Conservation (phyloP, 2,329 filamentous ascomycete species). For the Neonectria ditissima region DNA sequence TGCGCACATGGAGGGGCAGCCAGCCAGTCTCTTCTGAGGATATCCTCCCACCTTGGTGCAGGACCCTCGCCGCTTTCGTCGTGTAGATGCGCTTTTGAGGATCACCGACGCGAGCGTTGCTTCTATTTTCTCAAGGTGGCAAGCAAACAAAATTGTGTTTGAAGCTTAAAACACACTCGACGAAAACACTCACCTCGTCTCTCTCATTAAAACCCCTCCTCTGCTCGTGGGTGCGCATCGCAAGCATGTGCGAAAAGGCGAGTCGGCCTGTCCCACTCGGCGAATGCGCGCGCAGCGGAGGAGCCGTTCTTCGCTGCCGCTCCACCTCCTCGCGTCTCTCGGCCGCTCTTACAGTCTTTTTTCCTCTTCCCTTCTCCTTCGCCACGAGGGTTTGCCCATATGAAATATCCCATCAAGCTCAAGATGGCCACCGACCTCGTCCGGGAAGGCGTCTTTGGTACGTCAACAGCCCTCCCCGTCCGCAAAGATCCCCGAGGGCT, state of each 20-base stretch:
- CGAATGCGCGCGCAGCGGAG: conserved; percentile 9
- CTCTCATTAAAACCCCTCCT: background rate
- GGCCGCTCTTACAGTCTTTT: conserved; percentile 20
- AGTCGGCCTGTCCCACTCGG: background rate
- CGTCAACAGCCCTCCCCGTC: conserved; percentile 35
- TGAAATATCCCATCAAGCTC: conserved; percentile 48
- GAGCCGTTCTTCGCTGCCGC: conserved; percentile 17
- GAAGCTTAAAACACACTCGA: background rate
- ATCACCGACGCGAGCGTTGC: background rate
- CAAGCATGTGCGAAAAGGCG: background rate
- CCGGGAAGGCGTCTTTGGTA: conserved; percentile 71
- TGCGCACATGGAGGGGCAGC: background rate
- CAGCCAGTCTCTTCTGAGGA: background rate
- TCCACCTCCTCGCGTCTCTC: conserved; percentile 21
- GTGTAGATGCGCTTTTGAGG: background rate
- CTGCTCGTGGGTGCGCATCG: background rate
- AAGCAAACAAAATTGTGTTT: background rate
- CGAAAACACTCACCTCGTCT: background rate
- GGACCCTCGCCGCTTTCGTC: background rate
- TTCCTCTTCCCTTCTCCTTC: conserved; percentile 18
- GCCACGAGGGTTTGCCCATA: conserved; percentile 42
- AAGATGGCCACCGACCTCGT: conserved; percentile 67
- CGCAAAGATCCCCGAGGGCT: background rate
- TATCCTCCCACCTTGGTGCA: background rate
- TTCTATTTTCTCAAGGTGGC: background rate